phyloP scores from a whole-genome alignment of 768 basidiomycete genomes.

The Calocybe gangraenosa region DNA sequence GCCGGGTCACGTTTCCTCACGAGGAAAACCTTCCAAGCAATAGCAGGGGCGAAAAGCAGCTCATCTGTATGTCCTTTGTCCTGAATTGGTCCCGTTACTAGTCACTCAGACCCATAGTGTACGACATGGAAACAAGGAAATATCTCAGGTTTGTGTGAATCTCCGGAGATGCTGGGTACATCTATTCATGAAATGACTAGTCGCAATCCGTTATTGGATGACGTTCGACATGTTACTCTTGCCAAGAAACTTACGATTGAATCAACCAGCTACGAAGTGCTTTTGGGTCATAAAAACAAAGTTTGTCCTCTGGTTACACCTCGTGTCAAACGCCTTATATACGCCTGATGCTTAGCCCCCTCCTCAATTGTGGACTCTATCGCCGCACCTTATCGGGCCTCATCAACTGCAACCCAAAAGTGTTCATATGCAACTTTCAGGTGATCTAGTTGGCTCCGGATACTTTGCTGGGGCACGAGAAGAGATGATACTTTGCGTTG shows the following conservation, averaged over 20 bases:
- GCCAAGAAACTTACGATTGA: not conserved
- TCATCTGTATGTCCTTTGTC: not conserved
- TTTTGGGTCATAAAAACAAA: not conserved
- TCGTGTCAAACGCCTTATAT: not conserved
- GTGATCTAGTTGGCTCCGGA: constrained; percentile 1
- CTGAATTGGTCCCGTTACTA: not conserved
- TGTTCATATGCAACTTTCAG: not conserved
- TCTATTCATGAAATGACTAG: not conserved
- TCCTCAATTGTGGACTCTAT: not conserved
- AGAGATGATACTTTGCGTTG: constrained; percentile 2
- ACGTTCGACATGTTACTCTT: not conserved
- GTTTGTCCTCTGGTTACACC: not conserved
- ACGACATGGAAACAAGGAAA: not conserved
- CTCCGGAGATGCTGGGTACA: not conserved
- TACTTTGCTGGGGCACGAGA: constrained; percentile 1
- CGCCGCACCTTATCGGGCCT: not conserved
- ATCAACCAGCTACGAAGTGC: not conserved
- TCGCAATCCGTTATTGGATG: not conserved
- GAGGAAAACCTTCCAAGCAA: not conserved
- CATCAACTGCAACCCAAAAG: not conserved
- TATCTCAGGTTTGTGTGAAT: not conserved
- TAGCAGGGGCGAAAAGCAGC: not conserved
- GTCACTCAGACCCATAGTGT: not conserved
- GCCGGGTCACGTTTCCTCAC: not conserved
- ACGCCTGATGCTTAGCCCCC: not conserved